Evolutionary conservation across 805 yeast species (phyloP), one percentile per base, ranked within the genome.

Genomic region (Scheffersomyces lignosus): DNA sequence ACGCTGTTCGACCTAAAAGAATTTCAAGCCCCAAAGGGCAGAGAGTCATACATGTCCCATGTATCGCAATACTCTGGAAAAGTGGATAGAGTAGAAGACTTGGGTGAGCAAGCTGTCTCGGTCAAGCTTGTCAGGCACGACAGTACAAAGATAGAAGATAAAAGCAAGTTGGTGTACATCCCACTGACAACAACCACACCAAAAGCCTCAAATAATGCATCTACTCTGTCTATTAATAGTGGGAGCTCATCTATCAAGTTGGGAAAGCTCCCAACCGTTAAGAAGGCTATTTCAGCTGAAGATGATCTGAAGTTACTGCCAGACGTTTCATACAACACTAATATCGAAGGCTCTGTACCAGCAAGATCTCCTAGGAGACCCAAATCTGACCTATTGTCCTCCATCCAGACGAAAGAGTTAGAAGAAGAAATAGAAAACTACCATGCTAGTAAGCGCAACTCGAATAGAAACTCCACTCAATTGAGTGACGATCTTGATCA

Each of bases 351-450:
- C 4, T 50, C 68, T 3, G 51, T 69, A 2, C 74, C 74, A 2
- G 62, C 70, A 1, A 54, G 74, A 35, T 66, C 70, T 25, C 53
- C 53, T 5, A 51, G 63, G 31, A 48, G 74, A 38, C 73, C 73
- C 5, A 56, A 56, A 18, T 62, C 67, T 40, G 64, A 46, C n/a
- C n/a, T n/a, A n/a, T n/a, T n/a, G n/a, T n/a, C n/a, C 30, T 27
- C 13, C 24, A 28, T 10, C 30, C 24, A 35, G 40, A 15, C 35
- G 29, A 27, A 32, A 36, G 27, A 9, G 9, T 4, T n/a, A 5
- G 6, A 4, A 15, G 4, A 26, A 17, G 5, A 13, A 10, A 8
- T 9, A 10, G 13, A 8, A 14, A 8, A 27, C 5, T 14, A 16
- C 5, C 13, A 26, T 9, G 3, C 15, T 16, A 14, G 16, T 16